phyloP scores from a whole-genome alignment of 768 basidiomycete species.

The Candolleomyces aberdarensis region DNA sequence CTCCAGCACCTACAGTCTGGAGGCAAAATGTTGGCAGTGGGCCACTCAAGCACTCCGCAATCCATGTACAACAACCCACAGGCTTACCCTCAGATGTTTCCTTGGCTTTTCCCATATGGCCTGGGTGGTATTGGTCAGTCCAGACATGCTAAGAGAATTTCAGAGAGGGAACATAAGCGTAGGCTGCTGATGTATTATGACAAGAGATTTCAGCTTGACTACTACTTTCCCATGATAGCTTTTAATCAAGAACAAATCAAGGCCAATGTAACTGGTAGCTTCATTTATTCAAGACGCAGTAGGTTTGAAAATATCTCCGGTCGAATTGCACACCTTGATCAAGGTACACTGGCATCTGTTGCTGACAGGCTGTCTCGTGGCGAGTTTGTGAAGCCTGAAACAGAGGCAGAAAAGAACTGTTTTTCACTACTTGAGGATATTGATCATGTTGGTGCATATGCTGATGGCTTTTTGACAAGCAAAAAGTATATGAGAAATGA shows the following conservation, averaged over 20 bases:
- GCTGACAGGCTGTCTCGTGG: background rate
- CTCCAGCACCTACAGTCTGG: background rate
- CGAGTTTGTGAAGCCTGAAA: background rate
- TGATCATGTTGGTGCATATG: background rate
- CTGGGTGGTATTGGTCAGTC: conserved; percentile 12
- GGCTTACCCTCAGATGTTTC: conserved; percentile 17
- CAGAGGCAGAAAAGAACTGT: background rate
- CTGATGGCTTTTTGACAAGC: background rate
- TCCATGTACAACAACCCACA: conserved; percentile 1
- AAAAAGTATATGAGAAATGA: conserved; percentile 21
- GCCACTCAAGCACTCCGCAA: background rate
- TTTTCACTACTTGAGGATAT: background rate
- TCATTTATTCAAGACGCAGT: conserved; percentile 1
- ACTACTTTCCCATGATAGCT: conserved; percentile 25
- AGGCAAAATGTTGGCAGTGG: background rate
- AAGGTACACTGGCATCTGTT: conserved; percentile 7
- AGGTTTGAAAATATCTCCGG: conserved; percentile 20
- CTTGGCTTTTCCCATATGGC: background rate
- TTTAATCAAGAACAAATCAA: conserved; percentile 33
- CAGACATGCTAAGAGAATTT: background rate
- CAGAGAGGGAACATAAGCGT: conserved; percentile 17
- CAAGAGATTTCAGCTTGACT: conserved; percentile 31
- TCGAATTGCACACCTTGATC: conserved; percentile 15
- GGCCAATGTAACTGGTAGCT: conserved; percentile 5
- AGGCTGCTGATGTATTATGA: conserved; percentile 30